Evolutionary conservation across 441 rosid species (phyloP).

Genomic region (Corymbia citriodora): DNA sequence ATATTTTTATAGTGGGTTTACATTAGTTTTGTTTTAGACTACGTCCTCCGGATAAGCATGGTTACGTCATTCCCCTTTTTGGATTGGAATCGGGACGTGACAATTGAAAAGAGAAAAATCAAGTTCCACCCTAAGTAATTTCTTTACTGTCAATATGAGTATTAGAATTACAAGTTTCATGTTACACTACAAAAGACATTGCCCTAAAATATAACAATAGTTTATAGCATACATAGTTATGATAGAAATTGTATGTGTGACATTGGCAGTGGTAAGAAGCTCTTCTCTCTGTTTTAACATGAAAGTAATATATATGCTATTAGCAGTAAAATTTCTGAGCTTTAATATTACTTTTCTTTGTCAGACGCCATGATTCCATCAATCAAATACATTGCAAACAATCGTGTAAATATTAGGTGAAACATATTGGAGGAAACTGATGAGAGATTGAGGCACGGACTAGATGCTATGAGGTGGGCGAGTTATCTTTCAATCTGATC

Average conservation of each 20-base stretch:
- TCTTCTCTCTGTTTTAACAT: not conserved
- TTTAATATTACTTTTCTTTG: not conserved
- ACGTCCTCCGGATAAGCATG: not conserved
- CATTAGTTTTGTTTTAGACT: not conserved
- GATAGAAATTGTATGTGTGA: not conserved
- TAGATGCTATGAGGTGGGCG: not conserved
- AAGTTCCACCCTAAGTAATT: not conserved
- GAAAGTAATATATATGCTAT: not conserved
- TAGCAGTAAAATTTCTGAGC: not conserved
- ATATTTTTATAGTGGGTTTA: too few relatives aligned
- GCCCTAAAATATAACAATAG: not conserved
- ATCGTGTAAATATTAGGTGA: not conserved
- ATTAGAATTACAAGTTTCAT: not conserved
- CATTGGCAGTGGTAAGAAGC: not conserved
- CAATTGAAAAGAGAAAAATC: not conserved
- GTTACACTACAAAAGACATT: not conserved
- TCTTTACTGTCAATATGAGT: not conserved
- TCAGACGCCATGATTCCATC: not conserved
- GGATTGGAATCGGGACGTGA: not conserved
- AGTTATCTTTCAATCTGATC: not conserved
- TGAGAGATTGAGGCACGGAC: not conserved
- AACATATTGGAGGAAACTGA: not conserved
- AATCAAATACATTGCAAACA: not conserved
- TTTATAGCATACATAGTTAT: not conserved
- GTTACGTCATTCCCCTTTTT: not conserved